Evolutionary conservation across 305 asterid species (phyloP).

Genomic region (Ilex paraguariensis): DNA sequence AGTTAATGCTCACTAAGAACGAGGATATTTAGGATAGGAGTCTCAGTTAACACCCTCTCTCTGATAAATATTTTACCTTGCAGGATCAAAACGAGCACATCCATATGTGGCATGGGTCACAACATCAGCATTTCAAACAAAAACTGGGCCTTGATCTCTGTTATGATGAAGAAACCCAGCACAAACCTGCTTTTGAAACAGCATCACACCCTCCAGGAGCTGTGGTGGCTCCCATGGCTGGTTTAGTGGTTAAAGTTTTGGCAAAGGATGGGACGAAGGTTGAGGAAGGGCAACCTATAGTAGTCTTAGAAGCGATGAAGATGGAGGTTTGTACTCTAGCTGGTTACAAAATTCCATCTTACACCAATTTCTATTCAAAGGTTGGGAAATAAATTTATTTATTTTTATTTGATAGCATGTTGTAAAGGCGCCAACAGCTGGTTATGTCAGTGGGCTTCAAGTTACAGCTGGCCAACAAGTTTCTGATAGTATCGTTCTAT

Average conservation of each 20-base stretch:
- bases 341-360: conserved; percentile 5
- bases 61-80: conserved; percentile 4
- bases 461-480: conserved; percentile 75
- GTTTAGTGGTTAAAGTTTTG: conserved; percentile 81
- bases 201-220: conserved; percentile 81
- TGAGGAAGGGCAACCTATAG: conserved; percentile 66
- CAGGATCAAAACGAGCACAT: conserved; percentile 85
- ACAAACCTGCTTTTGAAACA: conserved; percentile 41
- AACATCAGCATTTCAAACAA: conserved; percentile 70
- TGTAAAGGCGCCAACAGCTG: conserved; percentile 74
- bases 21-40: neutral
- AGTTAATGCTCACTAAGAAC: no score
- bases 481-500: conserved; percentile 68
- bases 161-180: conserved; percentile 43
- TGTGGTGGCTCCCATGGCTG: conserved; percentile 91
- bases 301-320: conserved; percentile 97
- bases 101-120: conserved; percentile 73
- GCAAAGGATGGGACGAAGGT: conserved; percentile 66
- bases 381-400: neutral
- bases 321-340: conserved; percentile 68
- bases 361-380: neutral
- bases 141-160: conserved; percentile 44
- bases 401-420: conserved; percentile 55
- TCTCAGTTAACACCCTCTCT: neutral
- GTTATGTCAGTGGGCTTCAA: conserved; percentile 63